Evolutionary conservation across 495 filamentous ascomycete genomes (phyloP).

Genomic region (Podospora fimiseda): DNA sequence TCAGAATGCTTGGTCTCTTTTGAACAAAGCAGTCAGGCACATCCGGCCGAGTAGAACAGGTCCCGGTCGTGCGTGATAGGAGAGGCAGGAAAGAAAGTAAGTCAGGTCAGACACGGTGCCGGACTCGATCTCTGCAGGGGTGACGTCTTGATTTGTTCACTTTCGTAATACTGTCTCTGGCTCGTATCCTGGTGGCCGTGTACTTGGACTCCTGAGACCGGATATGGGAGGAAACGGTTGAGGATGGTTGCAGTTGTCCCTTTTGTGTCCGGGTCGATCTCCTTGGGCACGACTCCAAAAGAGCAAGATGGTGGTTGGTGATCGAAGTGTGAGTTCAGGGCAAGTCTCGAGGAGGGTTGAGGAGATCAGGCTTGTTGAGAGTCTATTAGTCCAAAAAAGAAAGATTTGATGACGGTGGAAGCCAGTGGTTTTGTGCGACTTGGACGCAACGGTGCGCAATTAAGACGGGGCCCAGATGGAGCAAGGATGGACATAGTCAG

Average conservation of each 20-base stretch:
- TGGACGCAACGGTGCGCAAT: slow-evolving; percentile 31
- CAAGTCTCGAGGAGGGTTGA: not conserved
- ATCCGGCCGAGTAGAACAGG: slow-evolving; percentile 17
- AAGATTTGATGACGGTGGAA: slow-evolving; percentile 44
- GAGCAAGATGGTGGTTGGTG: not conserved
- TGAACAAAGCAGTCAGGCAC: slow-evolving; percentile 10
- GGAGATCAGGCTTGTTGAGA: slow-evolving; percentile 16
- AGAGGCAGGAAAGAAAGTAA: too few species aligned
- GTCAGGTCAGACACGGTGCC: slow-evolving; percentile 41
- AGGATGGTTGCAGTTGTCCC: slow-evolving; percentile 30
- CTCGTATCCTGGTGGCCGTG: too few species aligned
- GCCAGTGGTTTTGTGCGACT: slow-evolving; percentile 48
- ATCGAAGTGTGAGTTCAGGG: not conserved
- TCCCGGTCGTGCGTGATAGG: slow-evolving; percentile 8
- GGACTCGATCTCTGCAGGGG: too few species aligned
- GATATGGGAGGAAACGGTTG: slow-evolving; percentile 33
- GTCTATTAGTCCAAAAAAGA: slow-evolving; percentile 33
- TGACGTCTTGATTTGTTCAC: too few species aligned
- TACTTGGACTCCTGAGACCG: too few species aligned
- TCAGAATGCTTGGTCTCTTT: too few species aligned
- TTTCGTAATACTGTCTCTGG: too few species aligned
- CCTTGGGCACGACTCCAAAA: slow-evolving; percentile 5
- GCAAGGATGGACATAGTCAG: slow-evolving; percentile 30
- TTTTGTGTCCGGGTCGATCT: slow-evolving; percentile 17
- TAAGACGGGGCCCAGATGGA: slow-evolving; percentile 33